Evolutionary conservation across 108 stramenopile genomes (phyloP), one percentile per base, ranked within the genome.

Genomic region (Cylindrotheca fusiformis): DNA sequence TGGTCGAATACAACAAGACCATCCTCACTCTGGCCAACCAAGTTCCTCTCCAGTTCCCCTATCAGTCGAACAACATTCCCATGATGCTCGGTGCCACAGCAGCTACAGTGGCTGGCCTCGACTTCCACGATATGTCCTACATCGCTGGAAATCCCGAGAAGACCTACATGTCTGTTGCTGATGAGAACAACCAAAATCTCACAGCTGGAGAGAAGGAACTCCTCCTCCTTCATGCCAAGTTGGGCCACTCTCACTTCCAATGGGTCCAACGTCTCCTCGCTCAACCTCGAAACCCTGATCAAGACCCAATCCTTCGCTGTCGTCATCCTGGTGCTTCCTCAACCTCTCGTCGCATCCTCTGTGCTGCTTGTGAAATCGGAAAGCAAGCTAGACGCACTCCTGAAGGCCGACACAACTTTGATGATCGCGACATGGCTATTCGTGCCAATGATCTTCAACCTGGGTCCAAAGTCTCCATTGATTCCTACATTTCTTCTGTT

Each of bases 151-250:
- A 44, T 8, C n/a, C 8, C 8, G 17, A 36, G 24, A 22, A 32
- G 32, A 2, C 21, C 6, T 29, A 6, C 20, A 29, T 27, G 6
- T 53, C 49, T 2, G 65, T 73, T 2, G 58, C 58, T 8, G 73
- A 61, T 41, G 10, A 2, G 18, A 29, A 10, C 22, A 87, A 87
- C 62, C 55, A 21, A 0, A 87, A 87, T 52, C 41, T 88, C 1
- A 55, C 65, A 0, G 27, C 55, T 0, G 69, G 67, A 12, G 67
- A 86, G 44, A 79, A 77, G 22, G 77, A 76, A 18, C 53, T 83
- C 18, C 68, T 77, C 4, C 52, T 61, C 4, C 74, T 49, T 54
- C 79, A 80, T 47, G 66, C 32, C 26, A 60, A 36, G 14, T 30
- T 68, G 23, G 70, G 75, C 3, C 77, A 78, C 46, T 24, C 41